Conservation (phyloP, 306 rosid genomes). For the Alnus rubra region DNA sequence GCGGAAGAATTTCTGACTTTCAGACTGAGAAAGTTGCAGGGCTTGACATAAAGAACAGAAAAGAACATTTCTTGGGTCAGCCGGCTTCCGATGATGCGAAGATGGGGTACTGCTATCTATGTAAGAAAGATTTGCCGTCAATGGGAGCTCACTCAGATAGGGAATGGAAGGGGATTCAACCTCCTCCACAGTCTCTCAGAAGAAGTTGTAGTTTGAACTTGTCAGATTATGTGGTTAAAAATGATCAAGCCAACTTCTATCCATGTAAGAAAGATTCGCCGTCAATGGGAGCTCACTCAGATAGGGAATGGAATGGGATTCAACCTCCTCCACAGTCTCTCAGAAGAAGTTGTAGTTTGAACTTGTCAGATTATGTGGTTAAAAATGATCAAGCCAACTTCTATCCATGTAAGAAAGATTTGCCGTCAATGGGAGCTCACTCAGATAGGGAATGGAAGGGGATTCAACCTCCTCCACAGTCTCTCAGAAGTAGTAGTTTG, state of each 20-base stretch:
- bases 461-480: conserved; percentile 23
- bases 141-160: conserved; percentile 34
- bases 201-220: background rate
- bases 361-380: no score
- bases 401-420: conserved; percentile 13
- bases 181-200: background rate
- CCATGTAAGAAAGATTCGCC: conserved; percentile 20
- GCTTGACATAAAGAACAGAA: background rate
- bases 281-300: conserved; percentile 20
- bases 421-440: conserved; percentile 31
- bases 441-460: conserved; percentile 38
- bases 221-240: no score
- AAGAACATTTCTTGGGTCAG: no score
- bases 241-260: no score
- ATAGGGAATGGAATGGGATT: conserved; percentile 37
- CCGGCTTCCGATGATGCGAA: no score
- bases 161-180: conserved; percentile 36
- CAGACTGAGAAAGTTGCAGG: background rate
- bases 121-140: conserved; percentile 22
- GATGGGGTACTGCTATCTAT: conserved; percentile 3
- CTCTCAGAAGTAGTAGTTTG: no score
- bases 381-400: background rate
- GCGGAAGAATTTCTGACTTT: conserved; percentile 26
- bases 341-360: background rate
- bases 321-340: conserved; percentile 14